Evolutionary conservation across 1,284 basidiomycete species (phyloP).

Genomic region (Cystobasidium pallidum): DNA sequence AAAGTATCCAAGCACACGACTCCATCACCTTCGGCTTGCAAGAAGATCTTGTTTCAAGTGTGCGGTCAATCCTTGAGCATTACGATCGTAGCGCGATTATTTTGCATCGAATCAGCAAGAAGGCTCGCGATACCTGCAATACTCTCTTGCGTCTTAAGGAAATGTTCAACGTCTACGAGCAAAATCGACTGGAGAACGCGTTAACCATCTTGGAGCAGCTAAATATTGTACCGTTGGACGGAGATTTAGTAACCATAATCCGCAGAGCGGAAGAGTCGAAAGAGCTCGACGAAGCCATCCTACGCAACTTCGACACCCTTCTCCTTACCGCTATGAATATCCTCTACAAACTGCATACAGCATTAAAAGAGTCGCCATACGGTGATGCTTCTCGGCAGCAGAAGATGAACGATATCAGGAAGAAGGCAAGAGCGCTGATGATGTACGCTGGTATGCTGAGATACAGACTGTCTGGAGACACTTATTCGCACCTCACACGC

Average conservation of each 20-base stretch:
- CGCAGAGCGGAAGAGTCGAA: slow-evolving; percentile 88
- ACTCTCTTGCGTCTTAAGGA: slow-evolving; percentile 79
- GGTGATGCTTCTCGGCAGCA: slow-evolving; percentile 73
- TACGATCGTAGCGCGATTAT: slow-evolving; percentile 81
- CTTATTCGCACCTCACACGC: slow-evolving; percentile 75
- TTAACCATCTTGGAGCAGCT: slow-evolving; percentile 80
- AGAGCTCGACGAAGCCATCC: slow-evolving; percentile 79
- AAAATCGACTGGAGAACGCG: slow-evolving; percentile 50
- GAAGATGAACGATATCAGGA: slow-evolving; percentile 62
- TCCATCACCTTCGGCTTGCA: slow-evolving; percentile 68
- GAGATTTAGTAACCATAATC: slow-evolving; percentile 82
- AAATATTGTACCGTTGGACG: slow-evolving; percentile 84
- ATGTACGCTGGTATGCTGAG: slow-evolving; percentile 79
- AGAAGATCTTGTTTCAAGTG: slow-evolving; percentile 73
- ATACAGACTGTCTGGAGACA: slow-evolving; percentile 84
- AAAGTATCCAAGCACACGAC: slow-evolving; percentile 45
- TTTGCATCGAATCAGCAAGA: slow-evolving; percentile 74
- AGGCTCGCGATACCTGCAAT: slow-evolving; percentile 66
- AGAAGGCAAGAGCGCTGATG: slow-evolving; percentile 64
- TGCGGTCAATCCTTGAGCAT: slow-evolving; percentile 78
- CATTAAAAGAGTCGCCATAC: slow-evolving; percentile 71
- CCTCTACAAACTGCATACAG: slow-evolving; percentile 76
- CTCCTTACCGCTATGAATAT: slow-evolving; percentile 93
- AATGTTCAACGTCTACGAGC: slow-evolving; percentile 75
- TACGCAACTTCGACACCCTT: slow-evolving; percentile 85